These are phyloP conservation scores for Raffaelea deltoideospora DNA, from an alignment of 2,329 filamentous ascomycete genomes.

Conservation along the genomic window DNA sequence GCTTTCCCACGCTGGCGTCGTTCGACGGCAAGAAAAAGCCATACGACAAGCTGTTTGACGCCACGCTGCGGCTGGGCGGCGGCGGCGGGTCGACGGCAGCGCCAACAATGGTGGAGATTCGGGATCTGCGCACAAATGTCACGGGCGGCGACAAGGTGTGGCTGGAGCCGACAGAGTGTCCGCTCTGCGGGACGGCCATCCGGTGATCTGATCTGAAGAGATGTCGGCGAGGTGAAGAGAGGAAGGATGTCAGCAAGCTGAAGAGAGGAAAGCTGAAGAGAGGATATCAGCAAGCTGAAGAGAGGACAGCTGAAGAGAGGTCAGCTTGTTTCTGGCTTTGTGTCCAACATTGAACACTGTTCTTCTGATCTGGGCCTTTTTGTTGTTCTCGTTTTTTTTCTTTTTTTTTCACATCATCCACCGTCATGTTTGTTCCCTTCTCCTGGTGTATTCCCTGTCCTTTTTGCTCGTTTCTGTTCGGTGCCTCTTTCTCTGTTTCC, in stretches of 20 bases:
- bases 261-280: too few relatives aligned
- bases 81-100: constrained; percentile 28
- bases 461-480: too few relatives aligned
- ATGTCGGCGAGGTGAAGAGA: too few relatives aligned
- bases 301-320: too few relatives aligned
- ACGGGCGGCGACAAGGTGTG: constrained; percentile 34
- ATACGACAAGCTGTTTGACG: constrained; percentile 37
- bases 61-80: constrained; percentile 29
- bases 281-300: too few relatives aligned
- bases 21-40: constrained; percentile 23
- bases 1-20: constrained; percentile 12
- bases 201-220: too few relatives aligned
- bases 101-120: constrained; percentile 34
- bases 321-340: background rate
- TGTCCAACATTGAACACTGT: background rate
- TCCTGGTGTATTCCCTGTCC: too few relatives aligned
- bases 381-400: background rate
- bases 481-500: too few relatives aligned
- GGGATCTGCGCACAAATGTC: constrained; percentile 32
- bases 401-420: too few relatives aligned
- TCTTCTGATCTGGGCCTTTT: background rate
- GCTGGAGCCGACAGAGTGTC: constrained; percentile 35
- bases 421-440: too few relatives aligned
- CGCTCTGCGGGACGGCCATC: constrained; percentile 26
- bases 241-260: too few relatives aligned